Conservation (phyloP, 805 yeast species). For the Wickerhamiella lipophila region DNA sequence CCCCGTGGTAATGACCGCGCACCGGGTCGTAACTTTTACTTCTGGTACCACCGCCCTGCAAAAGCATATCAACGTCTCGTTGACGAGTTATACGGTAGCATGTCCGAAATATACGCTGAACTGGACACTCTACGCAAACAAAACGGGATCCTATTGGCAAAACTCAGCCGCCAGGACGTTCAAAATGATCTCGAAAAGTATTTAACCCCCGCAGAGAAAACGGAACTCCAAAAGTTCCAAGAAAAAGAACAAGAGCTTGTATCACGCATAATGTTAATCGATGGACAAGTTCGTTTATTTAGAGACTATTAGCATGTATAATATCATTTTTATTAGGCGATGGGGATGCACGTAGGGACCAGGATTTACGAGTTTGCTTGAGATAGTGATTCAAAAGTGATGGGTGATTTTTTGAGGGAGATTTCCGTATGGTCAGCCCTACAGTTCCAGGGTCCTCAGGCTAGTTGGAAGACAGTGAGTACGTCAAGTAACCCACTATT, state of each 20-base stretch:
- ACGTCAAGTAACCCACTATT: too few relatives aligned
- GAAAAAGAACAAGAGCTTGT: conserved; percentile 26
- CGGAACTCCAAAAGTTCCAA: conserved; percentile 47
- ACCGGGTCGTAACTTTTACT: conserved; percentile 73
- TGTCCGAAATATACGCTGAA: conserved; percentile 34
- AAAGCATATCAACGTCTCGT: conserved; percentile 38
- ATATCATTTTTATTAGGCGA: too few relatives aligned
- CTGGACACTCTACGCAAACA: conserved; percentile 36
- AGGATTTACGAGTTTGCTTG: too few relatives aligned
- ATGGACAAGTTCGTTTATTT: conserved; percentile 30
- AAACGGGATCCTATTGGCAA: conserved; percentile 56
- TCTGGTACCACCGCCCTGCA: conserved; percentile 57
- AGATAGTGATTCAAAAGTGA: too few relatives aligned
- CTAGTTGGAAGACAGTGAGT: too few relatives aligned
- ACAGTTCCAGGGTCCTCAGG: too few relatives aligned
- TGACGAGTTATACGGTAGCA: conserved; percentile 37
- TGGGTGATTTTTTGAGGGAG: too few relatives aligned
- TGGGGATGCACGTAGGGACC: too few relatives aligned
- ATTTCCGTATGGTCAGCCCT: too few relatives aligned
- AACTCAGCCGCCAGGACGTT: conserved; percentile 83
- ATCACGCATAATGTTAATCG: conserved; percentile 26
- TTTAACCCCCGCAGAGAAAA: conserved; percentile 59
- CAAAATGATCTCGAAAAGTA: conserved; percentile 66
- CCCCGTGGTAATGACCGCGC: conserved; percentile 87
- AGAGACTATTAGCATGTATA: conserved; percentile 26